Conservation (phyloP, 768 basidiomycete genomes). For the Tylopilus rubrobrunneus region DNA sequence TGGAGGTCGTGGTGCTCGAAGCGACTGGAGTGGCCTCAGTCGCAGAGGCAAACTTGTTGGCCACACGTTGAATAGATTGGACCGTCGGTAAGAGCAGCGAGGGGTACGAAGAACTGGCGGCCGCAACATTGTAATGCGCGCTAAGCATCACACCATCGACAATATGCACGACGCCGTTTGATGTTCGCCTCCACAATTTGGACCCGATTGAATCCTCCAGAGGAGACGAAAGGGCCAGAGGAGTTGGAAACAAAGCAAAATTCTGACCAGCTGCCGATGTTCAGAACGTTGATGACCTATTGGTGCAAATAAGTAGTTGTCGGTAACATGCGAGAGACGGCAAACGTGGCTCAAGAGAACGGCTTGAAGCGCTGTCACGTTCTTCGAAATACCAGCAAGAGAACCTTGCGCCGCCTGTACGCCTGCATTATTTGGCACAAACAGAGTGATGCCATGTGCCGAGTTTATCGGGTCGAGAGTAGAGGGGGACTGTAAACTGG, state of each 20-base stretch:
- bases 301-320: background rate
- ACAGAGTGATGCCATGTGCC: conserved; percentile 58
- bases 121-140: conserved; percentile 36
- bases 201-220: conserved; percentile 43
- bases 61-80: background rate
- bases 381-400: conserved; percentile 36
- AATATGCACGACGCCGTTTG: conserved; percentile 69
- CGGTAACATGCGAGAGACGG: background rate
- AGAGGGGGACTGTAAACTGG: conserved; percentile 22
- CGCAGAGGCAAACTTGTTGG: conserved; percentile 39
- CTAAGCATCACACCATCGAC: conserved; percentile 53
- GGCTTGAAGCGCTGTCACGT: conserved; percentile 41
- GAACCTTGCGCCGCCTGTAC: conserved; percentile 35
- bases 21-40: conserved; percentile 45
- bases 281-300: conserved; percentile 57
- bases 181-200: conserved; percentile 50
- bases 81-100: too few relatives aligned
- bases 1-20: conserved; percentile 16
- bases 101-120: conserved; percentile 54
- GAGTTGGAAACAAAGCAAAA: conserved; percentile 48
- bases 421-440: conserved; percentile 58
- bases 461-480: conserved; percentile 20
- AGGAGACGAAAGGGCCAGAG: conserved; percentile 54
- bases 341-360: conserved; percentile 62
- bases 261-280: conserved; percentile 55